These are phyloP conservation scores for Pichia deserticola DNA, from an alignment of 805 yeast species.

Conservation along the genomic window DNA sequence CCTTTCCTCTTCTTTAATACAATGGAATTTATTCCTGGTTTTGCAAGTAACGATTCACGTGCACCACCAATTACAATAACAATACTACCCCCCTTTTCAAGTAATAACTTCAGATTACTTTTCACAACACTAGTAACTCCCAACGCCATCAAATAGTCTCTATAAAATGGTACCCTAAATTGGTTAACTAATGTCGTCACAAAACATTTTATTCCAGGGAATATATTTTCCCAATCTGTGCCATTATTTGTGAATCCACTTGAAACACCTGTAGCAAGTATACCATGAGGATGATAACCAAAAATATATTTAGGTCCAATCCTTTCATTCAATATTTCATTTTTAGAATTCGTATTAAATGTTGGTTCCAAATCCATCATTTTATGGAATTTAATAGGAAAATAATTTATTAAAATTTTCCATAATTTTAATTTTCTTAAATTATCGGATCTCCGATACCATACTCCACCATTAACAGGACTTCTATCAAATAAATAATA, in stretches of 20 bases:
- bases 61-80: slow-evolving; percentile 96
- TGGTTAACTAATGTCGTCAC: slow-evolving; percentile 78
- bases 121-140: slow-evolving; percentile 85
- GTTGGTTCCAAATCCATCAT: slow-evolving; percentile 73
- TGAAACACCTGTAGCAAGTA: slow-evolving; percentile 76
- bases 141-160: slow-evolving; percentile 75
- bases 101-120: slow-evolving; percentile 56
- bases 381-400: slow-evolving; percentile 69
- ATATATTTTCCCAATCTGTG: slow-evolving; percentile 40
- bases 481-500: slow-evolving; percentile 61
- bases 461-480: slow-evolving; percentile 67
- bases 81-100: slow-evolving; percentile 62
- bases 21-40: slow-evolving; percentile 56
- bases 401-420: slow-evolving; percentile 68
- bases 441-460: slow-evolving; percentile 46
- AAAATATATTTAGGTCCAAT: slow-evolving; percentile 76
- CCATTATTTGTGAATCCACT: slow-evolving; percentile 9
- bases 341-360: slow-evolving; percentile 24
- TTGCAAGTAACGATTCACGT: slow-evolving; percentile 69
- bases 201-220: slow-evolving; percentile 78
- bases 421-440: slow-evolving; percentile 57
- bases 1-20: slow-evolving; percentile 78
- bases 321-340: slow-evolving; percentile 20
- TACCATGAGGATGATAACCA: slow-evolving; percentile 96
- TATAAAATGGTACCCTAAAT: slow-evolving; percentile 73